Conservation (phyloP, 228 moss, liverwort and hornwort species). For the Sphagnum fallax region DNA sequence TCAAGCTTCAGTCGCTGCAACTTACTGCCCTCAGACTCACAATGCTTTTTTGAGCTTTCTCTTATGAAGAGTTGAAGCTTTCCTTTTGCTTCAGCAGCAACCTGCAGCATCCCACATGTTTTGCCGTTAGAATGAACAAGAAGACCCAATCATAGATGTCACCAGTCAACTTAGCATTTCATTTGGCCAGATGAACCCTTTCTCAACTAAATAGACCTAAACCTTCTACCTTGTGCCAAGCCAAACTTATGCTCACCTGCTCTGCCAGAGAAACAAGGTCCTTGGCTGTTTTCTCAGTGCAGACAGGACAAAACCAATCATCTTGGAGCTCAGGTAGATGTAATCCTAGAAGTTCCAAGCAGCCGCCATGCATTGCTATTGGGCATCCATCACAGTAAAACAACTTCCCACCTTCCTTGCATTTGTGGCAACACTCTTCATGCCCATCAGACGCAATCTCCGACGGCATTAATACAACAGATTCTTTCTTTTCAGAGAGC, state of each 20-base stretch:
- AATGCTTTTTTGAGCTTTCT: constrained; percentile 14
- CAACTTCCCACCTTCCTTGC: constrained; percentile 4
- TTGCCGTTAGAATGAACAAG: too few relatives aligned
- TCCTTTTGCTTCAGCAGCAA: constrained; percentile 27
- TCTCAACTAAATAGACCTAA: neutral
- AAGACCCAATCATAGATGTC: neutral
- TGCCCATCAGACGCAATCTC: constrained; percentile 35
- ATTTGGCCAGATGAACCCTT: neutral
- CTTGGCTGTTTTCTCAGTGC: constrained; percentile 20
- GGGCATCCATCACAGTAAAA: constrained; percentile 26
- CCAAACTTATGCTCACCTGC: constrained; percentile 18
- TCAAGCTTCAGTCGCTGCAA: neutral
- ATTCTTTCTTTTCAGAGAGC: constrained; percentile 11
- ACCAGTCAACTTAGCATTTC: neutral
- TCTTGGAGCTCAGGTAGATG: neutral
- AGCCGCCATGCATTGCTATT: constrained; percentile 27
- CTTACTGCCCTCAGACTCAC: constrained; percentile 3
- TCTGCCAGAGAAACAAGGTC: constrained; percentile 24
- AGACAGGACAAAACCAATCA: constrained; percentile 42
- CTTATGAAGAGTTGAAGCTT: constrained; percentile 26
- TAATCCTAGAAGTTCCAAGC: constrained; percentile 20
- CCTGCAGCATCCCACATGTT: constrained; percentile 9
- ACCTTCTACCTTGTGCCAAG: neutral
- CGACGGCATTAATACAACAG: neutral
- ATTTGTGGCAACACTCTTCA: constrained; percentile 32